Base-by-base conservation (phyloP, 108 stramenopile genomes). In the Cyclostephanos tholiformis region DNA sequence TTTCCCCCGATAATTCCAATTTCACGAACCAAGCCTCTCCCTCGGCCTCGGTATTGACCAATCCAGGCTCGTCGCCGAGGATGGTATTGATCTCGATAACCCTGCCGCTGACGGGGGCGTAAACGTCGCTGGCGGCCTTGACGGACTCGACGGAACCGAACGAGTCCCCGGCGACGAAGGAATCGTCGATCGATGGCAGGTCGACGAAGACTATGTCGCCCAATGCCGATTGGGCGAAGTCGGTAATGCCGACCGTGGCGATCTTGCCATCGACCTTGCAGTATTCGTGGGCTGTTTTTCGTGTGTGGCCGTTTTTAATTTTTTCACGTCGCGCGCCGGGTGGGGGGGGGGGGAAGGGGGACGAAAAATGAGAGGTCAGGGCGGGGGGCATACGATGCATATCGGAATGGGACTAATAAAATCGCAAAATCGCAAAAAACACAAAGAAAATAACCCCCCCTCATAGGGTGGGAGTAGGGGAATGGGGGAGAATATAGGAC, bases 71-170 rank as follows among this genome's bases (percentile, higher is more conserved):
- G 69, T 91, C 90, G 9, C 50, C 49, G 48, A 98, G 80, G 2
- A 39, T 61, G 19, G 89, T 85, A 74, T 98, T 98, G 20, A 91
- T 67, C 72, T 95, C 98, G 12, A 89, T 13, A 11, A 97, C 87
- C 23, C 69, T 94, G 52, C 98, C 96, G 38, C 80, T 67, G 19
- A 97, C 87, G 26, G 96, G 96, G 26, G 92, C 92, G 64, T 93
- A 96, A 11, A 99, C 98, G 65, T 99, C 99, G 11, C 90, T 92
- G 12, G 99, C 98, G 13, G 98, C 98, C 89, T 99, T 99, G 67
- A 99, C 99, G n/a, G 98, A 99, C 82, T 99, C 99, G 35, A 99
- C 98, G 43, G 89, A 87, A 44, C 95, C 98, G 81, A 98, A 97
- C 43, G 86, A 74, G 25, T 95, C 96, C 55, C 92, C 95, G 64